These are phyloP conservation scores for Chrysochromulina parva DNA, from an alignment of 78 protist genomes.

Conservation along the genomic window DNA sequence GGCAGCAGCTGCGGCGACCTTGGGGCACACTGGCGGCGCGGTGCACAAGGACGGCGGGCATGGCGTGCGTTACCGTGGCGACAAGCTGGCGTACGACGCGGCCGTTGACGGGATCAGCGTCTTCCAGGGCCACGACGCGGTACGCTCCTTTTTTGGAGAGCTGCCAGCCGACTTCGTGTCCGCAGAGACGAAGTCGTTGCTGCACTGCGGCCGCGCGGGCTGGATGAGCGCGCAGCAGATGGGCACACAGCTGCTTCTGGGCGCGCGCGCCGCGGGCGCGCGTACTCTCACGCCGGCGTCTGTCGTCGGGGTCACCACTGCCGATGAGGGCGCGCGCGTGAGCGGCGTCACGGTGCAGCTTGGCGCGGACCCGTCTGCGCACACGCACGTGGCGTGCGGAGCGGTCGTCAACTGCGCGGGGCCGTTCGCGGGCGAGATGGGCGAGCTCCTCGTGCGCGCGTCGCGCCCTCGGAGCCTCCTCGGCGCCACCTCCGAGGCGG, in stretches of 20 bases:
- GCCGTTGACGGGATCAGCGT: background rate
- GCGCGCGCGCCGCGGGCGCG: background rate
- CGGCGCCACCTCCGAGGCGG: background rate
- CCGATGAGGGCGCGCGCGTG: background rate
- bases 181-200: background rate
- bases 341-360: background rate
- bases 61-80: background rate
- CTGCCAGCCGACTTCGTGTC: background rate
- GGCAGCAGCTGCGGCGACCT: background rate
- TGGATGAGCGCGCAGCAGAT: constrained; percentile 41
- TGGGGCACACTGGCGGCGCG: too few relatives aligned
- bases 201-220: background rate
- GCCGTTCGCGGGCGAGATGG: constrained; percentile 6
- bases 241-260: background rate
- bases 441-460: too few relatives aligned
- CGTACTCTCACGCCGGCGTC: background rate
- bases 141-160: background rate
- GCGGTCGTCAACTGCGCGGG: background rate
- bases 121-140: background rate
- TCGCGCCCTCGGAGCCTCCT: background rate
- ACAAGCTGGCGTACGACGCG: too few relatives aligned
- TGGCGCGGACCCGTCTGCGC: background rate
- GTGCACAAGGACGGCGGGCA: background rate
- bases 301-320: background rate
- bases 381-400: background rate